Evolutionary conservation across 257 asterid genomes (phyloP).

Genomic region (Forsythia suspensa): DNA sequence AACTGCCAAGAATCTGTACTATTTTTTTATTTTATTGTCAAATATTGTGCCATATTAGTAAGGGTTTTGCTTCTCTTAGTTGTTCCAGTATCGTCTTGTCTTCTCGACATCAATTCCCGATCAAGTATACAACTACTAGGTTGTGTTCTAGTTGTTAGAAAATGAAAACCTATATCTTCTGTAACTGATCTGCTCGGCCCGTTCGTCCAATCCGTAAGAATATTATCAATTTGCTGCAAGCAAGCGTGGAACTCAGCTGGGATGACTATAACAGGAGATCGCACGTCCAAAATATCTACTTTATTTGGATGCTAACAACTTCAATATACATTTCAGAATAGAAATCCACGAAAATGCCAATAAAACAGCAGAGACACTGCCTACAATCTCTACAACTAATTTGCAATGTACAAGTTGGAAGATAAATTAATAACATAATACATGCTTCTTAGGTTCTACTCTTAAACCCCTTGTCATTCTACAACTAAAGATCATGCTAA

Average conservation of each 20-base stretch:
- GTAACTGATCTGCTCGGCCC: too few relatives aligned
- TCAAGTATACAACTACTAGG: too few relatives aligned
- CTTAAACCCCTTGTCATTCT: background rate
- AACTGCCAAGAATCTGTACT: background rate
- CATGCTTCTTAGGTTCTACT: background rate
- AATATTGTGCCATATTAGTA: background rate
- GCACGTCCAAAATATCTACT: background rate
- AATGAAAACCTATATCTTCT: background rate
- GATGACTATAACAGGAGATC: background rate
- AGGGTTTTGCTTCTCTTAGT: background rate
- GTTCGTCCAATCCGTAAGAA: background rate
- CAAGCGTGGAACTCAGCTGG: background rate
- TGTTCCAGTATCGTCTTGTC: background rate
- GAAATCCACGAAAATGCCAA: background rate
- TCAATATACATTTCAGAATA: background rate
- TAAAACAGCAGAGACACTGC: background rate
- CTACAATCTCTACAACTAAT: background rate
- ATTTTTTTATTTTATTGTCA: background rate
- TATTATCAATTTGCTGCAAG: background rate
- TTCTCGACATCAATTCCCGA: too few relatives aligned
- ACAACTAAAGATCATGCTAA: slow-evolving; percentile 26
- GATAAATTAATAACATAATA: background rate
- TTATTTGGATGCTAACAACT: background rate
- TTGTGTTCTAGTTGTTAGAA: background rate
- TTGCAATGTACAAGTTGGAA: background rate